Base-by-base conservation (phyloP, 225 moss, liverwort and hornwort genomes). In the Rhytidiadelphus loreus region DNA sequence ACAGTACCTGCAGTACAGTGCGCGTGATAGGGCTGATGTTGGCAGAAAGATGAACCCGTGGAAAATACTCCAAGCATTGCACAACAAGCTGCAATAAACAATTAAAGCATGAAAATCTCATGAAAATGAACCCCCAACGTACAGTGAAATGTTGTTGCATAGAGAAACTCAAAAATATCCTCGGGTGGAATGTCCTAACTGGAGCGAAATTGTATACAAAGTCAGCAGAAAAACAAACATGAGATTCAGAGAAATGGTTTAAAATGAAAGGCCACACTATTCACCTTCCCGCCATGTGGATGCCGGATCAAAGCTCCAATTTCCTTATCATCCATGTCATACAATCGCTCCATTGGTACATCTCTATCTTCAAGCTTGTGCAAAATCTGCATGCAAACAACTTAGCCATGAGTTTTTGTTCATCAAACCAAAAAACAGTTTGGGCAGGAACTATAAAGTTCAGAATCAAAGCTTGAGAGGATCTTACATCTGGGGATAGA, bases 11-110 rank as follows among this genome's bases (percentile, higher is more conserved):
- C 70, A 99, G 95, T 75, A 99, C 95, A 76, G 98, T 96, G 35
- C 98, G 96, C n/a, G 98, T 99, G 80, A 99, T 99, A 69, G 98
- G 98, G 89, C 97, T 97, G 82, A 99, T 93, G 88, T 97, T 96
- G 81, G 94, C 96, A 88, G 95, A 92, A 86, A 99, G 97, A 87
- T 94, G 86, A 76, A 99, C 92, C 60, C 92, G 91, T 44, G 98
- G 98, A 88, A 99, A 99, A 75, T 96, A 89, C 68, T 95, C 91
- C 69, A 96, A 81, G 90, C 97, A 99, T 91, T 99, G 96, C 87
- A 87, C 86, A 44, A 97, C 96, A 61, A 99, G 94, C 98, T 98
- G 98, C 94, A 94, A 85, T 77, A 41, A 77, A 68, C 72, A 89
- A 85, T 57, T 41, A 78, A 87, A 78, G 81, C 83, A 86, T 86